phyloP scores from a whole-genome alignment of 345 rosid genomes.

The Brassica incana region DNA sequence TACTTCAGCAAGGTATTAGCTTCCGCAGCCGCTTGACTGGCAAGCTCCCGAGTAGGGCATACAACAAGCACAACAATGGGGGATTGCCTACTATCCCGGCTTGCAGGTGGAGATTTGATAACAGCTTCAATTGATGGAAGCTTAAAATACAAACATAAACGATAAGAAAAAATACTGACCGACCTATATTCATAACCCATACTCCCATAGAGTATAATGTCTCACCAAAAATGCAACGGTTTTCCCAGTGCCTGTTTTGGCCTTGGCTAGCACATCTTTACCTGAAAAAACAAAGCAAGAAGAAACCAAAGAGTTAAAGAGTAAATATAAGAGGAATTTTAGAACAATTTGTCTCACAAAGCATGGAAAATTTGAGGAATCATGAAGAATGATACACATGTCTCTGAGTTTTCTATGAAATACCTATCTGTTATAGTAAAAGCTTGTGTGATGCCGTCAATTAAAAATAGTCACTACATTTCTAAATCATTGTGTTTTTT shows the following conservation, averaged over 20 bases:
- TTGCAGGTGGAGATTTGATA: constrained; percentile 64
- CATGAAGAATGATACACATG: constrained; percentile 13
- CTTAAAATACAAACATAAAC: constrained; percentile 46
- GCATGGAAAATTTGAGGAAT: not conserved
- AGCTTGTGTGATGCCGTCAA: not conserved
- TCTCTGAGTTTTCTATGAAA: not conserved
- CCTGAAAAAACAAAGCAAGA: constrained; percentile 48
- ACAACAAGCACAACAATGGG: constrained; percentile 88
- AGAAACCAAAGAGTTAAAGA: constrained; percentile 15
- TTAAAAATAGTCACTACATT: not conserved
- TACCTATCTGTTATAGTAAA: not conserved
- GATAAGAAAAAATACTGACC: constrained; percentile 23
- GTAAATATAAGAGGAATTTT: not conserved
- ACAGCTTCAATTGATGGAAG: constrained; percentile 96
- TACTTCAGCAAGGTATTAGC: constrained; percentile 81
- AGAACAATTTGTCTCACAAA: not conserved
- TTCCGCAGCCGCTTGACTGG: constrained; percentile 95
- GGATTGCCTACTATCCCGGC: constrained; percentile 72
- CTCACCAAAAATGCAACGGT: constrained; percentile 97
- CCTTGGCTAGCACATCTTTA: constrained; percentile 98
- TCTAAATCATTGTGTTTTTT: not conserved
- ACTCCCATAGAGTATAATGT: constrained; percentile 19
- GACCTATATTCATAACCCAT: constrained; percentile 5
- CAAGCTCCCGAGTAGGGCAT: constrained; percentile 99
- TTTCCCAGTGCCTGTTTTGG: constrained; percentile 97